Evolutionary conservation across 2,329 filamentous ascomycete species (phyloP).

Genomic region (Aspergillus unguis): DNA sequence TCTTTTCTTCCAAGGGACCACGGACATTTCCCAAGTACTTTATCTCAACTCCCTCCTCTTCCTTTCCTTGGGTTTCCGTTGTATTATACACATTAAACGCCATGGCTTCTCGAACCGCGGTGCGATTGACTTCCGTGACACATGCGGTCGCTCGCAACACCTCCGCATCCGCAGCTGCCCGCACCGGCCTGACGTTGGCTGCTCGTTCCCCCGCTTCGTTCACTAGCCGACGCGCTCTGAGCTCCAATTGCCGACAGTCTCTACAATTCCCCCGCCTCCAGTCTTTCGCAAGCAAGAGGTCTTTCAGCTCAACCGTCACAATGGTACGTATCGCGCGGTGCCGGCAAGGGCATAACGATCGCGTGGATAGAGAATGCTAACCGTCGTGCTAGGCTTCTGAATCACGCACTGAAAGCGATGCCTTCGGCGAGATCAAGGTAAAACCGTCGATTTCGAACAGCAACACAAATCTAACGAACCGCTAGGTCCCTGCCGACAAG

Average conservation of each 20-base stretch:
- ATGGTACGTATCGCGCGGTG: slow-evolving; percentile 30
- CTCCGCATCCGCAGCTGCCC: slow-evolving; percentile 32
- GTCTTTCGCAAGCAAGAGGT: slow-evolving; percentile 30
- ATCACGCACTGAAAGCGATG: slow-evolving; percentile 87
- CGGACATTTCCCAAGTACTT: neutral
- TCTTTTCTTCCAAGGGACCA: slow-evolving; percentile 7
- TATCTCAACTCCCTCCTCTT: neutral
- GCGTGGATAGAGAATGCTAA: too few relatives aligned
- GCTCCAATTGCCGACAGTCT: slow-evolving; percentile 29
- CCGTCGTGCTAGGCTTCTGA: slow-evolving; percentile 31
- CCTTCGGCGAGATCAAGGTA: slow-evolving; percentile 88
- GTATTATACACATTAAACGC: slow-evolving; percentile 18
- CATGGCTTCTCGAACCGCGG: slow-evolving; percentile 39
- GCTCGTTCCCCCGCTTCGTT: slow-evolving; percentile 29
- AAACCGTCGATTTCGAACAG: slow-evolving; percentile 10
- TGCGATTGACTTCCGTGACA: slow-evolving; percentile 37
- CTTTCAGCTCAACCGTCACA: slow-evolving; percentile 37
- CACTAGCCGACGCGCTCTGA: slow-evolving; percentile 27
- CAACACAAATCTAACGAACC: slow-evolving; percentile 12
- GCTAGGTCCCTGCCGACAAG: slow-evolving; percentile 73
- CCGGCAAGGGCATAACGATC: neutral
- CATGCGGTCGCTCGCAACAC: slow-evolving; percentile 27
- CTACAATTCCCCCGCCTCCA: slow-evolving; percentile 36
- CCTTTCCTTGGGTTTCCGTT: neutral
- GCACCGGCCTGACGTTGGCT: slow-evolving; percentile 26